phyloP scores from a whole-genome alignment of 371 early-diverging fungal genomes.

The Catenaria anguillulae region DNA sequence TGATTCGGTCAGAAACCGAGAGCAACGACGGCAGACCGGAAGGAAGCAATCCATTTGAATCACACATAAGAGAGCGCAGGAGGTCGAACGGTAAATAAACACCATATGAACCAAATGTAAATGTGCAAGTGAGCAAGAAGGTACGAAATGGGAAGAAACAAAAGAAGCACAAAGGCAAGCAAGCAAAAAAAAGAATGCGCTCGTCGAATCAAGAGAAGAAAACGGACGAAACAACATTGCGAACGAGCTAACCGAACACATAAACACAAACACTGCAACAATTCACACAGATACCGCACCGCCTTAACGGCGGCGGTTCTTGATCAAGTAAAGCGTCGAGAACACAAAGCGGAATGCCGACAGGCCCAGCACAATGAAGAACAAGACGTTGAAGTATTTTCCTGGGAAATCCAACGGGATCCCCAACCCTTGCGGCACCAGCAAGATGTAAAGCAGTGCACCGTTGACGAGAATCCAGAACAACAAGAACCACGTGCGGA shows the following conservation, averaged over 20 bases:
- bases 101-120: no score
- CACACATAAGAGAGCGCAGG: no score
- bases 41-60: no score
- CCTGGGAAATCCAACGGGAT: background rate
- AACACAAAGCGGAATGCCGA: conserved; percentile 1
- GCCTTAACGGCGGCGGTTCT: background rate
- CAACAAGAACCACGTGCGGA: background rate
- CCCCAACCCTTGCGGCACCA: background rate
- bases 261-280: background rate
- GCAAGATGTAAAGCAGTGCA: background rate
- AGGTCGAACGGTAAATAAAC: no score
- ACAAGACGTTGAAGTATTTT: background rate
- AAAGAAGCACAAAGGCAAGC: no score
- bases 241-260: background rate
- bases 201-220: no score
- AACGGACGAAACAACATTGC: no score
- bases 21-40: no score
- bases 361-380: background rate
- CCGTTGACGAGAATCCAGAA: background rate
- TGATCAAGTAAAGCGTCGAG: conserved; percentile 1
- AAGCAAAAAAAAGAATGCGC: no score
- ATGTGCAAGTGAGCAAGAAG: no score
- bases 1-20: no score
- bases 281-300: background rate
- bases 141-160: no score